A percentile compares a stretch with the other conserved stretches of the same genome.
Conservation (phyloP, 257 asterid species). For the Penstemon newberryi region DNA sequence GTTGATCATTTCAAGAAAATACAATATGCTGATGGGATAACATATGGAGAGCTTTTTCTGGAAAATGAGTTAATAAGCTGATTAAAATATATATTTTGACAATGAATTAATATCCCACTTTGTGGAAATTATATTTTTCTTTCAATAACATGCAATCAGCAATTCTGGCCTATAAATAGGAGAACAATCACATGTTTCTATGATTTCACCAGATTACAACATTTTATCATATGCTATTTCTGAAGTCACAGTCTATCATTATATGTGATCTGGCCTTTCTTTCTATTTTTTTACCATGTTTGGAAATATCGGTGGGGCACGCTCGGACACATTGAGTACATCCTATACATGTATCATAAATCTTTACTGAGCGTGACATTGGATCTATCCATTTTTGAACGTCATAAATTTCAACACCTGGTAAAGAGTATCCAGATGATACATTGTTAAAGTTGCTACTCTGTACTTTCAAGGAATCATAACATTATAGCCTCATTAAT, state of each 20-base stretch:
- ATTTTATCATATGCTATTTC: conserved; percentile 7
- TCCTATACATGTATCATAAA: no score
- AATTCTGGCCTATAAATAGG: conserved; percentile 15
- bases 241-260: conserved; percentile 7
- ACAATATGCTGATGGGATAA: conserved; percentile 91
- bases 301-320: no score
- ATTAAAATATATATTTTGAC: conserved; percentile 15
- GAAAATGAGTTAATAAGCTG: conserved; percentile 81
- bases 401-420: no score
- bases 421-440: neutral
- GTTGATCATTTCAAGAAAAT: conserved; percentile 98
- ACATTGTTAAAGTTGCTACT: conserved; percentile 9
- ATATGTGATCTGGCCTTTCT: conserved; percentile 3
- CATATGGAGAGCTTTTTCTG: conserved; percentile 93
- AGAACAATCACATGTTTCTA: neutral
- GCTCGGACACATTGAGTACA: no score
- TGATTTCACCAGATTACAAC: conserved; percentile 9
- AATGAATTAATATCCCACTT: conserved; percentile 18
- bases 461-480: neutral
- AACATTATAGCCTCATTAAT: neutral
- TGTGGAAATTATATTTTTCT: neutral
- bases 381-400: no score
- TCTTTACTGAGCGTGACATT: no score
- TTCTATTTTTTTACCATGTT: neutral
- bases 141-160: neutral